Conservation (phyloP, 495 filamentous ascomycete species). For the Lichenothelia convexa region DNA sequence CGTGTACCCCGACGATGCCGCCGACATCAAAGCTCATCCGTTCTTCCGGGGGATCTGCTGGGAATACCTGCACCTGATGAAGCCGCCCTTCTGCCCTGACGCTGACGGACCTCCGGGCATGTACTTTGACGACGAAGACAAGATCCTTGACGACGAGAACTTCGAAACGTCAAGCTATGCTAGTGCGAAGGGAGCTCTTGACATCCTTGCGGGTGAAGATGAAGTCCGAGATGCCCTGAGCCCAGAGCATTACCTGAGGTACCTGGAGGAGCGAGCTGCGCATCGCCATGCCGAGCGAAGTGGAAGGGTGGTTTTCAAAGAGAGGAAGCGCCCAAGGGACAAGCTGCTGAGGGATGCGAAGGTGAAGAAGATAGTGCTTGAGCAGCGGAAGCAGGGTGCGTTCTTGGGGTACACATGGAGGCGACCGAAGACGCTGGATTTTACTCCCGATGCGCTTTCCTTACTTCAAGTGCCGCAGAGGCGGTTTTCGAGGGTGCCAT, state of each 20-base stretch:
- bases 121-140: constrained; percentile 70
- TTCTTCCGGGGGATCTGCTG: constrained; percentile 25
- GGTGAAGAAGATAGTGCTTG: constrained; percentile 44
- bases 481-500: too few species aligned
- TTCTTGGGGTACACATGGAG: constrained; percentile 87
- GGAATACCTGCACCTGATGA: constrained; percentile 32
- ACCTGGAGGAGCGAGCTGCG: constrained; percentile 12
- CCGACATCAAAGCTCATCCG: constrained; percentile 26
- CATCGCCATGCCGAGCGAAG: constrained; percentile 13
- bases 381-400: constrained; percentile 59
- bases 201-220: constrained; percentile 1
- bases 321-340: constrained; percentile 59
- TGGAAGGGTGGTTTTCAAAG: constrained; percentile 32
- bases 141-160: constrained; percentile 31
- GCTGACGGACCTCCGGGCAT: constrained; percentile 50
- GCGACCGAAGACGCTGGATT: constrained; percentile 32
- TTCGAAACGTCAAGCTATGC: constrained; percentile 21
- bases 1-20: constrained; percentile 44
- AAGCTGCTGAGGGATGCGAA: constrained; percentile 55
- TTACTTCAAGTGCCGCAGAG: too few species aligned
- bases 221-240: constrained; percentile 2
- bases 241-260: constrained; percentile 6
- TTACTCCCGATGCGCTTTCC: too few species aligned
- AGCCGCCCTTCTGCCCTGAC: constrained; percentile 60
- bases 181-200: constrained; percentile 11